Percentiles rank a stretch among this genome's conserved stretches.
phyloP scores from a whole-genome alignment of 768 basidiomycete genomes.

The Tricholoma sp. region DNA sequence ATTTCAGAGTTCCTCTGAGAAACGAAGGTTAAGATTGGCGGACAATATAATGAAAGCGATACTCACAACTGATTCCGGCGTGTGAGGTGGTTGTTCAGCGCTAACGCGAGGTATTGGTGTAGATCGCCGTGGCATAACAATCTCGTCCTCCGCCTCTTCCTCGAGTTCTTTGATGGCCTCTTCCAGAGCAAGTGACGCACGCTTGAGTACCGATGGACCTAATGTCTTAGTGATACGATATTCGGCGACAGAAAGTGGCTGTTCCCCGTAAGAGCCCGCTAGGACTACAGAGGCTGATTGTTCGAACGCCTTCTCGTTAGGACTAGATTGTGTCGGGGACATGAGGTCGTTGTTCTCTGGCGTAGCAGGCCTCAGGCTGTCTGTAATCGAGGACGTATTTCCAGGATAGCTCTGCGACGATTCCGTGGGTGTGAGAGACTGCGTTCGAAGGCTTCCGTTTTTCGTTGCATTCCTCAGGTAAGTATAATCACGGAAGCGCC shows the following conservation, averaged over 20 bases:
- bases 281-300: conserved; percentile 38
- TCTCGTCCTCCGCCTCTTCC: conserved; percentile 71
- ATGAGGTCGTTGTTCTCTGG: conserved; percentile 44
- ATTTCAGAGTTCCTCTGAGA: conserved; percentile 28
- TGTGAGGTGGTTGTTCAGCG: conserved; percentile 25
- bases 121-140: conserved; percentile 61
- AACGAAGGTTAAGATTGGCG: conserved; percentile 2
- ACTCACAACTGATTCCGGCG: conserved; percentile 27
- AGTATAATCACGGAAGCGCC: conserved; percentile 68
- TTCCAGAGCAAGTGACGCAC: conserved; percentile 71
- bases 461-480: conserved; percentile 57
- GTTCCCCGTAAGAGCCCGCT: conserved; percentile 32
- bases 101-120: conserved; percentile 40
- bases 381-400: conserved; percentile 37
- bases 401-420: conserved; percentile 24
- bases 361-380: conserved; percentile 47
- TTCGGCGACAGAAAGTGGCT: conserved; percentile 35
- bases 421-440: conserved; percentile 48
- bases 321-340: conserved; percentile 36
- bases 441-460: conserved; percentile 37
- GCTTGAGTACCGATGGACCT: conserved; percentile 46
- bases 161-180: conserved; percentile 76
- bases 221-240: conserved; percentile 46
- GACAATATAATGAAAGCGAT: not conserved
- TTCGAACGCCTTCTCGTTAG: conserved; percentile 33